Evolutionary conservation across 805 yeast genomes (phyloP).

Genomic region (Wickerhamiella spandovensis): DNA sequence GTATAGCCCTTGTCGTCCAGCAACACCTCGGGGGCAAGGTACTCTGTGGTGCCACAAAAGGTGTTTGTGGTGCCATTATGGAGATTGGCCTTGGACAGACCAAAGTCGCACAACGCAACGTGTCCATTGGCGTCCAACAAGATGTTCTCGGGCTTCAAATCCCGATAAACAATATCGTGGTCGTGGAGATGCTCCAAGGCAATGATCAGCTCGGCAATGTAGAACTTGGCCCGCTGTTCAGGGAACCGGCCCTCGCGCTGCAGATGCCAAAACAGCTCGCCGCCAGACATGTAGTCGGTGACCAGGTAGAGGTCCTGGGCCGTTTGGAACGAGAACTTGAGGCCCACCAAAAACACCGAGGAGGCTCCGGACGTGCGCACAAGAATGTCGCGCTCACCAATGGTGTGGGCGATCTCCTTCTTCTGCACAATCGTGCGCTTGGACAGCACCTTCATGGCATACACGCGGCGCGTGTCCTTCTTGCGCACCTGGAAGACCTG

Average conservation of each 20-base stretch:
- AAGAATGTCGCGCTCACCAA: constrained; percentile 89
- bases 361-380: constrained; percentile 84
- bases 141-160: constrained; percentile 93
- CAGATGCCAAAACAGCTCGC: constrained; percentile 91
- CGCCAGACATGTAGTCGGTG: constrained; percentile 97
- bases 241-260: constrained; percentile 91
- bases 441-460: constrained; percentile 94
- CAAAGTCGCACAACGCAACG: constrained; percentile 94
- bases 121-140: constrained; percentile 93
- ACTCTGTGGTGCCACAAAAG: constrained; percentile 97
- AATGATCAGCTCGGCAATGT: constrained; percentile 87
- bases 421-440: constrained; percentile 92
- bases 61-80: constrained; percentile 78
- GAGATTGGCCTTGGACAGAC: constrained; percentile 85
- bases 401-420: constrained; percentile 95
- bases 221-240: constrained; percentile 91
- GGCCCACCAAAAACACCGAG: constrained; percentile 87
- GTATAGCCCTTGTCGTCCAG: constrained; percentile 95
- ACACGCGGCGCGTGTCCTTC: constrained; percentile 76
- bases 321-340: constrained; percentile 93
- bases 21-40: constrained; percentile 91
- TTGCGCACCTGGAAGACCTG: constrained; percentile 94
- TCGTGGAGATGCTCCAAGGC: constrained; percentile 93
- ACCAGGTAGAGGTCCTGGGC: constrained; percentile 84
- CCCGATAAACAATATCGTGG: constrained; percentile 91